Evolutionary conservation across 2,329 filamentous ascomycete genomes (phyloP), one percentile per base, ranked within the genome.

Genomic region (Coniochaeta hoffmannii): DNA sequence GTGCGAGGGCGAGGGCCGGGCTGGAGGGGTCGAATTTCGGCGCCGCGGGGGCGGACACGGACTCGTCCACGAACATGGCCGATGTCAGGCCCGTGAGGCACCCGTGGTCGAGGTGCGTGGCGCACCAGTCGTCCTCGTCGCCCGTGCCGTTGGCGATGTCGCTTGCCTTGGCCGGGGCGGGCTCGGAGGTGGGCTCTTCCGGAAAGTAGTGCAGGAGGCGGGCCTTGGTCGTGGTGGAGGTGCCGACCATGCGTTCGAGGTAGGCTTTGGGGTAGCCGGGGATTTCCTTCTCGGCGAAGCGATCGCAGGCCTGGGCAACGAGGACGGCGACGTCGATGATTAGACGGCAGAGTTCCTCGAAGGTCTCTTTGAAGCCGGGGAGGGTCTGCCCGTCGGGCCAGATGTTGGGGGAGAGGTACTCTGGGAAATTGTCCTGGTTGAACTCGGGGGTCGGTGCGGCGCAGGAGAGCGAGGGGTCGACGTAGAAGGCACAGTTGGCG

Each of bases 61-160:
- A 72, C 73, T 97, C 93, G 66, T 97, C 90, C 59, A 97, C 80
- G 70, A 96, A 97, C 91, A 97, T 96, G 62, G 93, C 92, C 2
- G 88, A 93, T 0, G 94, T 99, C 32, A 99, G 78, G 14, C 92
- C 93, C 0, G 94, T 99, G 31, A 99, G 79, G 68, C 93, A 97
- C 44, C 94, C 91, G 65, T 97, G 91, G 70, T 97, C 93, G 56
- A 94, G 76, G 68, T 94, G 89, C 1, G 88, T 90, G 3, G 91
- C 89, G 70, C 93, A 99, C 94, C 94, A 99, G 72, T 95, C 89
- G 69, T 97, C 92, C 58, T 90, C 86, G 54, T 76, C 75, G 14
- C 19, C 12, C 28, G 49, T 26, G 31, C 65, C 72, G 35, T 67
- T 68, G n/a, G 63, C 64, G 24, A 56, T 36, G 60, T 70, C 60